Conservation (phyloP, 139 green algal species). For the Eudorina sp. region DNA sequence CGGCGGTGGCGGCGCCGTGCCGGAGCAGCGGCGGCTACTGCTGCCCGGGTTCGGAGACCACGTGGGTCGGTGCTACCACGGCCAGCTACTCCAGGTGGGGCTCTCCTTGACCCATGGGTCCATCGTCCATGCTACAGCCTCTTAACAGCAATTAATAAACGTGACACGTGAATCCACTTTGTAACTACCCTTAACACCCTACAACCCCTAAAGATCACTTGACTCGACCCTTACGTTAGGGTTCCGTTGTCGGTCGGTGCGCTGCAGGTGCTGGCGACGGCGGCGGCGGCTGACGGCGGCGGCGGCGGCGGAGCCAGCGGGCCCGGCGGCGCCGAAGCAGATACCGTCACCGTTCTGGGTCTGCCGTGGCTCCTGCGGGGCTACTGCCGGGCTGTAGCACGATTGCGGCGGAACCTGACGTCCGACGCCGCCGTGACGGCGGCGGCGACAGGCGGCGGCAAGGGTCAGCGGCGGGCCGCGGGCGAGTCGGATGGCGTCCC, state of each 20-base stretch:
- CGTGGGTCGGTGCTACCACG: conserved; percentile 3
- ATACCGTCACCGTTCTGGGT: not conserved
- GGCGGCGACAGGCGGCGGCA: not conserved
- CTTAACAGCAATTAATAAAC: too few relatives aligned
- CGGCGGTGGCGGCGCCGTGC: not conserved
- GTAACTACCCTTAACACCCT: too few relatives aligned
- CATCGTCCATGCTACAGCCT: too few relatives aligned
- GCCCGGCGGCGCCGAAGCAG: too few relatives aligned
- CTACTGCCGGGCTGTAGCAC: not conserved
- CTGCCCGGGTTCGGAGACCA: not conserved
- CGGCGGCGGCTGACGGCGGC: not conserved
- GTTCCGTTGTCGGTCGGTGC: too few relatives aligned
- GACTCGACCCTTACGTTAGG: too few relatives aligned
- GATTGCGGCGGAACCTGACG: not conserved
- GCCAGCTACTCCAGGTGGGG: conserved; percentile 15
- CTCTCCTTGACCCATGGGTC: too few relatives aligned
- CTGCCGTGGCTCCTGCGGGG: conserved; percentile 47
- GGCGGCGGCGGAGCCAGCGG: too few relatives aligned
- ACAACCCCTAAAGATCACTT: too few relatives aligned
- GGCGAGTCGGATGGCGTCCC: too few relatives aligned
- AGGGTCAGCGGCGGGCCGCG: not conserved
- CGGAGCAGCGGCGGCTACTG: not conserved
- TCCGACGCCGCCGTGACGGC: not conserved
- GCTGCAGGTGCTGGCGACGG: not conserved
- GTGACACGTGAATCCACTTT: too few relatives aligned